Evolutionary conservation across 331 rosid genomes (phyloP).

Genomic region (Stylosanthes scabra): DNA sequence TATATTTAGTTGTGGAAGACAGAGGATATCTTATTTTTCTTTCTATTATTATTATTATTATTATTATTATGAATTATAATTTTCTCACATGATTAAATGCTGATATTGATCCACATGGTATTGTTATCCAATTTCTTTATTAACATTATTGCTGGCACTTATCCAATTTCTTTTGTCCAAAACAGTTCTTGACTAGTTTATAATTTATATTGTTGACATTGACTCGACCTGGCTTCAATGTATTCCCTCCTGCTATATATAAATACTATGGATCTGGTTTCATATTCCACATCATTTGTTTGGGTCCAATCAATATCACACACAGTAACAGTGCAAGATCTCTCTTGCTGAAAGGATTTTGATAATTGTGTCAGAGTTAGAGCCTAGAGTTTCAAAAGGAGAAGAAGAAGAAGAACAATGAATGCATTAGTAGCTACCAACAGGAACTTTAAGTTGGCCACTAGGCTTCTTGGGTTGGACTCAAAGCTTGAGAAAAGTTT

Average conservation of each 20-base stretch:
- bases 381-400: not conserved
- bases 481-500: constrained; percentile 90
- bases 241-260: constrained; percentile 23
- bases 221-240: constrained; percentile 31
- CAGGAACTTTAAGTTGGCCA: constrained; percentile 84
- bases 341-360: constrained; percentile 24
- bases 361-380: constrained; percentile 23
- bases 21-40: not conserved
- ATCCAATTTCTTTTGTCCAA: constrained; percentile 33
- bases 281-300: constrained; percentile 15
- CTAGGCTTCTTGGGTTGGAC: constrained; percentile 86
- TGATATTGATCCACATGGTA: constrained; percentile 36
- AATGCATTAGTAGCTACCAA: constrained; percentile 96
- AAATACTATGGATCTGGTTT: constrained; percentile 27
- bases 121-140: not conserved
- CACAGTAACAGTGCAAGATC: constrained; percentile 30
- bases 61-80: not conserved
- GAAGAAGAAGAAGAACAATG: constrained; percentile 44
- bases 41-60: no score
- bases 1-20: constrained; percentile 17
- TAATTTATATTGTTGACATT: constrained; percentile 36
- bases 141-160: constrained; percentile 39
- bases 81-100: constrained; percentile 3
- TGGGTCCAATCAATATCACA: constrained; percentile 4
- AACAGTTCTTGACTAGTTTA: constrained; percentile 20